Evolutionary conservation across 2,329 filamentous ascomycete genomes (phyloP).

Genomic region (Ophiognomonia clavigignenti-juglandacearum): DNA sequence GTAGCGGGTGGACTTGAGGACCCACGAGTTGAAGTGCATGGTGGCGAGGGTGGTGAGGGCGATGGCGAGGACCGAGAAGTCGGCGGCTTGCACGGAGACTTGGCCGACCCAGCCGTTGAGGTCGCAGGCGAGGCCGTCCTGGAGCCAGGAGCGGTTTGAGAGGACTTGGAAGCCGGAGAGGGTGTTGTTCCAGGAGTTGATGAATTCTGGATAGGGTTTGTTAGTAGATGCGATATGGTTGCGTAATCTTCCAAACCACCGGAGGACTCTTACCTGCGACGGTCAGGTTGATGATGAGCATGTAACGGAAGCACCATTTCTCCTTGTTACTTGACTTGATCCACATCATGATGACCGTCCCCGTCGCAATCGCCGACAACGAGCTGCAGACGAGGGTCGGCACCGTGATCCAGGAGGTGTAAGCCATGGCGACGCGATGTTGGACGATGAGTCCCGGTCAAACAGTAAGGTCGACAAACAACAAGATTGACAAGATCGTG

Average conservation of each 20-base stretch:
- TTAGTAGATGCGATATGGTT: background rate
- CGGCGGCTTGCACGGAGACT: constrained; percentile 13
- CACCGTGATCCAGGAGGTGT: background rate
- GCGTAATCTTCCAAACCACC: too few species aligned
- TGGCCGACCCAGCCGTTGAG: constrained; percentile 14
- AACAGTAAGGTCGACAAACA: too few species aligned
- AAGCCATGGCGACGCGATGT: too few species aligned
- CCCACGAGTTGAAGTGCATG: constrained; percentile 6
- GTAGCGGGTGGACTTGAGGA: constrained; percentile 2
- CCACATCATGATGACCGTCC: constrained; percentile 11
- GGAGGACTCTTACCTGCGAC: constrained; percentile 4
- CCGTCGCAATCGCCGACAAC: constrained; percentile 12
- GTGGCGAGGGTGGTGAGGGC: constrained; percentile 9
- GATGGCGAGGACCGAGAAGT: constrained; percentile 15
- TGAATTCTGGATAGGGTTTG: constrained; percentile 2
- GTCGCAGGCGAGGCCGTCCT: constrained; percentile 1
- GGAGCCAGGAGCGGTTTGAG: background rate
- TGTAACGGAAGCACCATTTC: constrained; percentile 10
- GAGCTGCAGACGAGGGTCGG: constrained; percentile 13
- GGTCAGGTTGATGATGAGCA: constrained; percentile 11
- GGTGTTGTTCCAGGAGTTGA: constrained; percentile 13
- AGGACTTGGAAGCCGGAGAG: constrained; percentile 9
- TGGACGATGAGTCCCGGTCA: too few species aligned
- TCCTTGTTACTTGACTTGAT: constrained; percentile 4
- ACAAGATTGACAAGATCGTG: too few species aligned